Conservation (phyloP, 2,329 filamentous ascomycete genomes). For the Aspergillus spinulosporus region DNA sequence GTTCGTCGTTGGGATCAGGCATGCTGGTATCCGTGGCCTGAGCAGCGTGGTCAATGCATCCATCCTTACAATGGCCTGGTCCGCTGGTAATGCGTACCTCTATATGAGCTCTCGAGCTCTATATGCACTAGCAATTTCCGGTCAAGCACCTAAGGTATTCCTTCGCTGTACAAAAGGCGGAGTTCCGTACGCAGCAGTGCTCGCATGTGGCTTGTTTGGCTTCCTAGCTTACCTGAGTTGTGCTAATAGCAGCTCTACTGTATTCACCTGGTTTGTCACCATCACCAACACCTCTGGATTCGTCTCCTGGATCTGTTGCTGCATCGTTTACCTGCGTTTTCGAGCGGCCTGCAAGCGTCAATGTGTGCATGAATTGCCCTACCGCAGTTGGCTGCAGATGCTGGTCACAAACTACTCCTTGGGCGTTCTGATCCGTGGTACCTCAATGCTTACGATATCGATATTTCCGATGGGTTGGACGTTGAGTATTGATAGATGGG, state of each 20-base stretch:
- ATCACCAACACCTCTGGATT: conserved; percentile 1
- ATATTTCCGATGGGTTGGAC: not conserved
- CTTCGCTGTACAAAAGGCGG: conserved; percentile 45
- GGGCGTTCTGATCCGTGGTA: not conserved
- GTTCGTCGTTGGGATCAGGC: conserved; percentile 54
- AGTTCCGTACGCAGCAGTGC: conserved; percentile 58
- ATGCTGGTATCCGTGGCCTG: conserved; percentile 45
- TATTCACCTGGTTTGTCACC: conserved; percentile 62
- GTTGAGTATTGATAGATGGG: too few relatives aligned
- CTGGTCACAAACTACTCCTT: not conserved
- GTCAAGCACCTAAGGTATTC: conserved; percentile 40
- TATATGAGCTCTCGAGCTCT: conserved; percentile 40
- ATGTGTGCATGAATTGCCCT: not conserved
- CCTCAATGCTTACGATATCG: not conserved
- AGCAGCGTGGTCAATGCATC: conserved; percentile 44
- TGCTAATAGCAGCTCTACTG: conserved; percentile 53
- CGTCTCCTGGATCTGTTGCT: not conserved
- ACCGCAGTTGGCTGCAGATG: not conserved
- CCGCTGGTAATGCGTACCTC: conserved; percentile 45
- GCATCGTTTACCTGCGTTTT: not conserved
- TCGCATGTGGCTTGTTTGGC: conserved; percentile 53
- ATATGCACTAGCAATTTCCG: conserved; percentile 41
- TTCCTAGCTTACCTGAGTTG: conserved; percentile 65
- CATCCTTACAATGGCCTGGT: conserved; percentile 44
- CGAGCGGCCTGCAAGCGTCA: not conserved